Evolutionary conservation across 352 stramenopile species (phyloP).

Genomic region (Phytophthora melonis): DNA sequence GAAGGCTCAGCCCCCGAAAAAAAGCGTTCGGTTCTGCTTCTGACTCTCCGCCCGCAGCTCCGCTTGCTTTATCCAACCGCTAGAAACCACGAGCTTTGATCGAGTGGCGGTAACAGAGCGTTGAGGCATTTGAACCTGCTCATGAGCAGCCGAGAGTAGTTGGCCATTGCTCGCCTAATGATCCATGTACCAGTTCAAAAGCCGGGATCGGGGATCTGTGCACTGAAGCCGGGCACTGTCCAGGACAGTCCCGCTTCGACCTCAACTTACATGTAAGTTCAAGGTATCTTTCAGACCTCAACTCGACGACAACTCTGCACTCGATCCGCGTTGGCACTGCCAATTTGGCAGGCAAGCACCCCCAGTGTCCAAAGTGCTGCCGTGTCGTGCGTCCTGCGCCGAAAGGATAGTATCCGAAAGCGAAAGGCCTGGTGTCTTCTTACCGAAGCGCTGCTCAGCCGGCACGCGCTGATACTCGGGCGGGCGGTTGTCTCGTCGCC

Average conservation of each 20-base stretch:
- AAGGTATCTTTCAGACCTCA: conserved; percentile 10
- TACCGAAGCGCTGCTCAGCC: neutral
- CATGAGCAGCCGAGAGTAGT: too few species aligned
- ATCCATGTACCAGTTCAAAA: neutral
- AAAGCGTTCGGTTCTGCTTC: neutral
- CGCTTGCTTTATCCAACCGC: too few species aligned
- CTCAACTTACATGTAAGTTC: neutral
- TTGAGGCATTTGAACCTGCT: too few species aligned
- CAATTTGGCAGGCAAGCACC: neutral
- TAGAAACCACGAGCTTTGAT: too few species aligned
- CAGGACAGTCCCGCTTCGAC: neutral
- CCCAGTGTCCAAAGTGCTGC: too few species aligned
- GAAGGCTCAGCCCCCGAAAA: neutral
- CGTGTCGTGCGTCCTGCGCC: too few species aligned
- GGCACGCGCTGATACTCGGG: neutral
- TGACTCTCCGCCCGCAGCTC: neutral
- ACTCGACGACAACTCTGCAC: neutral
- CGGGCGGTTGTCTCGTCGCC: neutral
- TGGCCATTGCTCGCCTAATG: too few species aligned
- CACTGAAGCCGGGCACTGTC: neutral
- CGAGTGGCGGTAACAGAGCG: too few species aligned
- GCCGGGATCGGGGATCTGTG: neutral
- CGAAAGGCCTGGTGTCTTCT: neutral
- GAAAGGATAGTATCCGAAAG: neutral
- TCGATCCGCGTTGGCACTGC: neutral